Evolutionary conservation across 2,329 filamentous ascomycete species (phyloP).

Genomic region (Colletotrichum siamense): DNA sequence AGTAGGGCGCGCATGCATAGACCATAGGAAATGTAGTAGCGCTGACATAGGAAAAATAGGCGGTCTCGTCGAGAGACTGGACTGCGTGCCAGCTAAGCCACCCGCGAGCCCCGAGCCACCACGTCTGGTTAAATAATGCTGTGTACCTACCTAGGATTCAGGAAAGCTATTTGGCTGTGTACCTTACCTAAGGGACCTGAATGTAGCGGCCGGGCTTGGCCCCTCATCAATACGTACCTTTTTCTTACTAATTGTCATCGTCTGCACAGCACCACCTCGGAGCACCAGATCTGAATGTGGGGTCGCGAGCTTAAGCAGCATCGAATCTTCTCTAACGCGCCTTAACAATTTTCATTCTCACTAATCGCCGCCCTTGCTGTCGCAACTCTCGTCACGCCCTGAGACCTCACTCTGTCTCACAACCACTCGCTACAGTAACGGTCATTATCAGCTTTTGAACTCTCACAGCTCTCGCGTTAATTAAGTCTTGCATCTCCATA

Average conservation of each 20-base stretch:
- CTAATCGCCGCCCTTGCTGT: background rate
- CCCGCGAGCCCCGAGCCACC: slow-evolving; percentile 16
- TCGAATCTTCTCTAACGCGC: slow-evolving; percentile 11
- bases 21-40: too few species aligned
- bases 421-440: background rate
- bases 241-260: background rate
- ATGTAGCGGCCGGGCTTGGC: background rate
- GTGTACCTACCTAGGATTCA: background rate
- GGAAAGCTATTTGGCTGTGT: background rate
- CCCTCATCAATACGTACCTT: background rate
- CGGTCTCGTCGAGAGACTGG: too few species aligned
- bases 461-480: background rate
- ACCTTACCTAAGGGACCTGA: background rate
- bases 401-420: background rate
- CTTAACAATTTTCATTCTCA: slow-evolving; percentile 9
- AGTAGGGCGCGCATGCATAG: too few species aligned
- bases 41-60: too few species aligned
- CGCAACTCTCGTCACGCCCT: background rate
- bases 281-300: background rate
- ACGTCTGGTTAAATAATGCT: background rate
- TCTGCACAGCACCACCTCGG: background rate
- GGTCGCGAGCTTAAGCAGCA: background rate
- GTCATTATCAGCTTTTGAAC: background rate
- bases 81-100: slow-evolving; percentile 12
- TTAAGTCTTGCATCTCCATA: background rate